A percentile compares a stretch with the other conserved stretches of the same genome.
Conservation (phyloP, 352 stramenopile species). For the Phytophthora boehmeriae region DNA sequence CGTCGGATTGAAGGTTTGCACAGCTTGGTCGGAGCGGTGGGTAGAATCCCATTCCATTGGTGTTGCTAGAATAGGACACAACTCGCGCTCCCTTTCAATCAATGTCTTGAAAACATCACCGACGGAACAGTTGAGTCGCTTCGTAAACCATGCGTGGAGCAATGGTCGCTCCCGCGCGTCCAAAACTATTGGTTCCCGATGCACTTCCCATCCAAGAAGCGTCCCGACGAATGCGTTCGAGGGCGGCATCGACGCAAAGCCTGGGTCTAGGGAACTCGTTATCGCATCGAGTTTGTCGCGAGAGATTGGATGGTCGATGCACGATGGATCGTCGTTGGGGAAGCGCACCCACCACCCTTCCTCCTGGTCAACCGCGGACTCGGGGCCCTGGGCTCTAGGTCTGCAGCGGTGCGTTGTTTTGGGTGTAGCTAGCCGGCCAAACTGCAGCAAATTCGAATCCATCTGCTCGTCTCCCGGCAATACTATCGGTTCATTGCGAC, state of each 20-base stretch:
- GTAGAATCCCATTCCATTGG: constrained; percentile 20
- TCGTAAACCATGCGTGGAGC: constrained; percentile 1
- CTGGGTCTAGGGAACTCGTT: not conserved
- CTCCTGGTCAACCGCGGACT: no score
- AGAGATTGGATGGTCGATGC: constrained; percentile 5
- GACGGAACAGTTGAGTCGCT: not conserved
- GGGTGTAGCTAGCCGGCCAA: no score
- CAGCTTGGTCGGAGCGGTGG: constrained; percentile 5
- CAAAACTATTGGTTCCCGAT: not conserved
- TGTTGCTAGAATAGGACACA: constrained; percentile 17
- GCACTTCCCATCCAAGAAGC: constrained; percentile 6
- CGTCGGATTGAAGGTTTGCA: no score
- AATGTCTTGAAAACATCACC: constrained; percentile 4
- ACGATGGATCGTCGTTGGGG: not conserved
- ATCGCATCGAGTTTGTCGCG: not conserved
- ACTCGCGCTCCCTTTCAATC: constrained; percentile 8
- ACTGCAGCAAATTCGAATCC: no score
- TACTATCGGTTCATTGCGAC: no score
- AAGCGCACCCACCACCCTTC: constrained; percentile 14
- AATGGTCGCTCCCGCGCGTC: no score
- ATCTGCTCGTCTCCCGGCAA: no score
- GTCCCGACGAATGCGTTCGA: not conserved
- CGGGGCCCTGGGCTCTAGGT: no score
- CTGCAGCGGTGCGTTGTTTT: no score
- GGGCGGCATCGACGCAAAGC: not conserved